Evolutionary conservation across 805 yeast genomes (phyloP).

Genomic region (Kregervanrija delftensis): DNA sequence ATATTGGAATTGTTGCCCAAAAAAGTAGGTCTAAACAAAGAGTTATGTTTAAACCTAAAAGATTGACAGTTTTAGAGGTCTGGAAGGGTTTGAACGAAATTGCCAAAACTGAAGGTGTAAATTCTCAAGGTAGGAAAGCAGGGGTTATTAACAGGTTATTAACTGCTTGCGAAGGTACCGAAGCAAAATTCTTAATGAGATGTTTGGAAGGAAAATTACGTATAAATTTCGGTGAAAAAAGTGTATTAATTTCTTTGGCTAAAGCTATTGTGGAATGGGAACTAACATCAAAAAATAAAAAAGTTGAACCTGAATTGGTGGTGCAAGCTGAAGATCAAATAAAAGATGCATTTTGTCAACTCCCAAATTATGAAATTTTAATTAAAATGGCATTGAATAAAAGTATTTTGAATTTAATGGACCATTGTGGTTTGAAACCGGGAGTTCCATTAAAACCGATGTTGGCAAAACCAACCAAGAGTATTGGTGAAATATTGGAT

Average conservation of each 20-base stretch:
- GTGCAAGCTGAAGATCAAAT: slow-evolving; percentile 69
- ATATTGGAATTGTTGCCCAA: slow-evolving; percentile 83
- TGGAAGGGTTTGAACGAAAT: slow-evolving; percentile 69
- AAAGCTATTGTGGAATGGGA: slow-evolving; percentile 74
- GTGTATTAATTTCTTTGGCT: slow-evolving; percentile 76
- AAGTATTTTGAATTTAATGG: slow-evolving; percentile 62
- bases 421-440: slow-evolving; percentile 71
- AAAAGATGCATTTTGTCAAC: slow-evolving; percentile 80
- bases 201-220: slow-evolving; percentile 89
- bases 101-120: slow-evolving; percentile 71
- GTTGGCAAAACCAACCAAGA: slow-evolving; percentile 96
- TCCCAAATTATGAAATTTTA: slow-evolving; percentile 83
- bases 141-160: slow-evolving; percentile 75
- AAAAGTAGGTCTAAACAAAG: slow-evolving; percentile 80
- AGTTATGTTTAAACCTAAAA: slow-evolving; percentile 87
- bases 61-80: slow-evolving; percentile 66
- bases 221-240: slow-evolving; percentile 90
- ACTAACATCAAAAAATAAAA: slow-evolving; percentile 22
- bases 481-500: slow-evolving; percentile 87
- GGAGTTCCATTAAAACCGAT: slow-evolving; percentile 96
- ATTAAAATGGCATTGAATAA: slow-evolving; percentile 56
- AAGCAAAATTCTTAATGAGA: slow-evolving; percentile 86
- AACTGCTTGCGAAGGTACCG: slow-evolving; percentile 77
- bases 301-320: slow-evolving; percentile 35
- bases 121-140: slow-evolving; percentile 75